These are phyloP conservation scores for Athelia sp. DNA, from an alignment of 1,284 basidiomycete species.

Conservation along the genomic window DNA sequence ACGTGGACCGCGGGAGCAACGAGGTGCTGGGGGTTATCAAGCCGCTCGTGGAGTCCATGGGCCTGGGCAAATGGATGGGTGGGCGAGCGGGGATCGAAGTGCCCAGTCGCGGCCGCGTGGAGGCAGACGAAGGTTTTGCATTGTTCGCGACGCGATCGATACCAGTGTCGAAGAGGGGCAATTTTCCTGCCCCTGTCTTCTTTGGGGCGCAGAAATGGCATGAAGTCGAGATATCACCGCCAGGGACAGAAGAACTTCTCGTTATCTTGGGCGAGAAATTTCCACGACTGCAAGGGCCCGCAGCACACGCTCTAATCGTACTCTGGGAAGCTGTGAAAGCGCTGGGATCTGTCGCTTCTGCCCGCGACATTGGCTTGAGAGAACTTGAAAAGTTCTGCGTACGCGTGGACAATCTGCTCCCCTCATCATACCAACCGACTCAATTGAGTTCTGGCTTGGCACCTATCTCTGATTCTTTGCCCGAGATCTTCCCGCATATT, in stretches of 20 bases:
- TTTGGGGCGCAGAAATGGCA: conserved; percentile 80
- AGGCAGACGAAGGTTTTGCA: conserved; percentile 71
- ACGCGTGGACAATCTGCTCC: conserved; percentile 64
- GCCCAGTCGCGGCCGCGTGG: conserved; percentile 63
- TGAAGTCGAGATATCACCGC: conserved; percentile 63
- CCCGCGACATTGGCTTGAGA: conserved; percentile 68
- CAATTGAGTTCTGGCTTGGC: conserved; percentile 30
- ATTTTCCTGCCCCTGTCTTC: conserved; percentile 58
- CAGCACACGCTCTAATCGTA: conserved; percentile 47
- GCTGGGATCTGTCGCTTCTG: conserved; percentile 46
- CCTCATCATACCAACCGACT: conserved; percentile 41
- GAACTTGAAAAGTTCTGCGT: conserved; percentile 89
- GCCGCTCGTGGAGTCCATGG: conserved; percentile 80
- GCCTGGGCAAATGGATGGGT: conserved; percentile 73
- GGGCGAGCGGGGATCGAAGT: conserved; percentile 65
- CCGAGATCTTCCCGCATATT: conserved; percentile 65
- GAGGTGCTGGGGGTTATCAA: conserved; percentile 85
- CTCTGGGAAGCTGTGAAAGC: conserved; percentile 57
- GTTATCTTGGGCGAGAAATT: conserved; percentile 68
- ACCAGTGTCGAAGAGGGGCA: conserved; percentile 33
- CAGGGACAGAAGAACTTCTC: conserved; percentile 61
- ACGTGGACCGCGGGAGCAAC: conserved; percentile 85
- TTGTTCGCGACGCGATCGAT: conserved; percentile 80
- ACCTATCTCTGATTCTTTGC: conserved; percentile 23
- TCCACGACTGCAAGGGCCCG: conserved; percentile 46